Conservation (phyloP, 768 basidiomycete genomes). For the Boletus rufocinnamomeus region DNA sequence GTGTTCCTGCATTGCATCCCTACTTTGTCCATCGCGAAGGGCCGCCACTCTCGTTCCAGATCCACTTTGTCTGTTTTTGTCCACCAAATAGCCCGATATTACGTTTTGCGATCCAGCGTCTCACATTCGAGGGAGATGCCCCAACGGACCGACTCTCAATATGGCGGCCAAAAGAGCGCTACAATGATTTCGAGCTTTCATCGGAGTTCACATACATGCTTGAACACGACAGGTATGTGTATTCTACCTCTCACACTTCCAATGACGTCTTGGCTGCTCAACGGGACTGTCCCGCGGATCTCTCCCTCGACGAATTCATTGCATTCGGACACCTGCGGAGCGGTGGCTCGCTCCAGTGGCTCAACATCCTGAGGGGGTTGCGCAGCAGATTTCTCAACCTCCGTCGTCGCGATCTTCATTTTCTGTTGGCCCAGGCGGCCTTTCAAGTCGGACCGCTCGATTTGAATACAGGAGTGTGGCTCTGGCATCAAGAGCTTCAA, state of each 20-base stretch:
- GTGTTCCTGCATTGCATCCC: not conserved
- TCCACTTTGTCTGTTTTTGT: not conserved
- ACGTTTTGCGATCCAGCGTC: not conserved
- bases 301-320: too few relatives aligned
- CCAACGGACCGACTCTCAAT: not conserved
- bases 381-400: too few relatives aligned
- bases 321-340: too few relatives aligned
- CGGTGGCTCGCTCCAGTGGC: too few relatives aligned
- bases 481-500: too few relatives aligned
- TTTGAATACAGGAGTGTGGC: not conserved
- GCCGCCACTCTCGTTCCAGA: not conserved
- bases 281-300: too few relatives aligned
- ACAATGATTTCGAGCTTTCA: not conserved
- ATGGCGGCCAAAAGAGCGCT: not conserved
- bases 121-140: too few relatives aligned
- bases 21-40: too few relatives aligned
- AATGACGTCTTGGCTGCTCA: not conserved
- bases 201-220: not conserved
- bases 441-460: constrained; percentile 27
- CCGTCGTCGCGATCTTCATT: too few relatives aligned
- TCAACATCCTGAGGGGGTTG: too few relatives aligned
- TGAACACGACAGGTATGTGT: accelerated
- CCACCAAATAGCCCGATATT: not conserved
- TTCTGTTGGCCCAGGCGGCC: too few relatives aligned
- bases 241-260: not conserved